Percentiles rank a stretch among this genome's conserved stretches.
These are phyloP conservation scores for Chrysanthemum makinoi DNA, from an alignment of 129 eudicot genomes.

Conservation along the genomic window DNA sequence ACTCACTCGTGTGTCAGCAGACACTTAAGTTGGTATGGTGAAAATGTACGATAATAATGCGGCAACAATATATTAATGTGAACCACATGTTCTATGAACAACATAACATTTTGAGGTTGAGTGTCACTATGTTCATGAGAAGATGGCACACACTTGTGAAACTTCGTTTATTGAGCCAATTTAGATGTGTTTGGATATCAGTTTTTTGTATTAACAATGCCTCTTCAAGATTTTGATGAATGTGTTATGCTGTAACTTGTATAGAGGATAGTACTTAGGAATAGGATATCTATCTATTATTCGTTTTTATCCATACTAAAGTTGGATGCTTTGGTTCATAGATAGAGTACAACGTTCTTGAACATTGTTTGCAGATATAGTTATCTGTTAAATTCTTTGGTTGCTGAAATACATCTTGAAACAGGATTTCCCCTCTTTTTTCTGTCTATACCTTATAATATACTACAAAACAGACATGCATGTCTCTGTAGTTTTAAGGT, in stretches of 20 bases:
- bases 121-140: background rate
- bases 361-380: background rate
- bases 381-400: background rate
- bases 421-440: background rate
- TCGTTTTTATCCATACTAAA: background rate
- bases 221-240: no score
- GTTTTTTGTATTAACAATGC: background rate
- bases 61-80: background rate
- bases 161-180: background rate
- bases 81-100: background rate
- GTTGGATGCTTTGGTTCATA: constrained; percentile 4
- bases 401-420: background rate
- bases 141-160: background rate
- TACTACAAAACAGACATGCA: background rate
- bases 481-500: background rate
- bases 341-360: background rate
- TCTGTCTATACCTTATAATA: background rate
- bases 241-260: background rate
- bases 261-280: constrained; percentile 6
- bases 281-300: background rate
- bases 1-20: background rate
- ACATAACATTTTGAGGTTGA: background rate
- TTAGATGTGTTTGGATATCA: background rate
- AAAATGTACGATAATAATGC: background rate
- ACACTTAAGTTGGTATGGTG: background rate